These are phyloP conservation scores for Nigrospora oryzae DNA, from an alignment of 2,329 filamentous ascomycete species.

Conservation along the genomic window DNA sequence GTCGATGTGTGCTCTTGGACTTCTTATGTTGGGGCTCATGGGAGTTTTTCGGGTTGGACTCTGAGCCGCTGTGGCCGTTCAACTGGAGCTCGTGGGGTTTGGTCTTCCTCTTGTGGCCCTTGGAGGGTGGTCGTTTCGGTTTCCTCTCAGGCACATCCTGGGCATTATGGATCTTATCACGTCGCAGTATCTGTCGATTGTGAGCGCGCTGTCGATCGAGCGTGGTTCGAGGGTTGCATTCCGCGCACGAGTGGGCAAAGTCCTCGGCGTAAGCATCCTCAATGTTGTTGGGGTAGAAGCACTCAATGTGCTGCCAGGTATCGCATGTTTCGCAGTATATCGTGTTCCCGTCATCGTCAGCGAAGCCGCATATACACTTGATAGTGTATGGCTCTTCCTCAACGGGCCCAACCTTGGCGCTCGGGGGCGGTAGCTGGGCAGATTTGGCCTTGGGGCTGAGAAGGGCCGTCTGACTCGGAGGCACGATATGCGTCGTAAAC, in stretches of 20 bases:
- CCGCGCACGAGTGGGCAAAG: conserved; percentile 77
- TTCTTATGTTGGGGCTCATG: conserved; percentile 60
- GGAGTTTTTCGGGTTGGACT: conserved; percentile 42
- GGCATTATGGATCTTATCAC: conserved; percentile 32
- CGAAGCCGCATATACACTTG: conserved; percentile 92
- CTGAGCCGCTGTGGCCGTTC: conserved; percentile 57
- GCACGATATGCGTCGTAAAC: conserved; percentile 46
- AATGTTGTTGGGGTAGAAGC: conserved; percentile 75
- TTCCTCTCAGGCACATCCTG: conserved; percentile 58
- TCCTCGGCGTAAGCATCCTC: conserved; percentile 62
- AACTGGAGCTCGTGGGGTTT: conserved; percentile 61
- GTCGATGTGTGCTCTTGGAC: conserved; percentile 70
- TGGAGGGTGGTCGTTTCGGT: conserved; percentile 64
- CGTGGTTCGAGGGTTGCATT: conserved; percentile 66
- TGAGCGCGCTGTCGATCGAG: conserved; percentile 69
- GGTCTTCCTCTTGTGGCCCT: conserved; percentile 81
- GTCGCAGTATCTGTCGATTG: conserved; percentile 58
- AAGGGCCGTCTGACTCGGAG: conserved; percentile 40
- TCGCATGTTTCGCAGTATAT: conserved; percentile 95
- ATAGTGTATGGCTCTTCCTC: conserved; percentile 86
- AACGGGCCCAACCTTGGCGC: conserved; percentile 43
- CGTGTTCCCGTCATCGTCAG: conserved; percentile 94
- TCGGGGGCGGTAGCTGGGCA: conserved; percentile 27
- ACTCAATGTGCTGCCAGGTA: conserved; percentile 97
- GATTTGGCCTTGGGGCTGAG: conserved; percentile 29